Conservation (phyloP, 306 rosid genomes). For the Phaseolus lunatus region DNA sequence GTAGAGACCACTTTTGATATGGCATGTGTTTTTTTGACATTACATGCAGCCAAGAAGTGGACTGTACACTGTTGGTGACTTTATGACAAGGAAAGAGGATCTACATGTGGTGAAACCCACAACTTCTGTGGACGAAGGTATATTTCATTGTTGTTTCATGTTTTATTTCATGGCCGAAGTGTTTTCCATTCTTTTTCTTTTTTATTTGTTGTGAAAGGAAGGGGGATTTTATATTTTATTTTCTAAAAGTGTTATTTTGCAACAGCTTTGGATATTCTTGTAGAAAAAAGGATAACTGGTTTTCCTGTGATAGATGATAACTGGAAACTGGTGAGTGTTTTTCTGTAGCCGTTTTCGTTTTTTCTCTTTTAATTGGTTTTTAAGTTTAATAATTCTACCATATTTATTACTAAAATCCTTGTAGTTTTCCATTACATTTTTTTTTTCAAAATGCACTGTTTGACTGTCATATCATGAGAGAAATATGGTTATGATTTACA, state of each 20-base stretch:
- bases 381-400: slow-evolving; percentile 3
- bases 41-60: slow-evolving; percentile 70
- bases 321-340: slow-evolving; percentile 88
- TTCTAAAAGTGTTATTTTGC: slow-evolving; percentile 50
- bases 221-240: slow-evolving; percentile 14
- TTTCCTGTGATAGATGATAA: slow-evolving; percentile 91
- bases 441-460: not conserved
- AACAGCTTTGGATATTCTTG: slow-evolving; percentile 89
- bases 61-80: slow-evolving; percentile 84
- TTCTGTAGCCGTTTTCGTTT: slow-evolving; percentile 31
- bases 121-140: slow-evolving; percentile 95
- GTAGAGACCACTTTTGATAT: slow-evolving; percentile 34
- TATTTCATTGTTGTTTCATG: slow-evolving; percentile 3
- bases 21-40: not conserved
- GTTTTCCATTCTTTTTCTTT: not conserved
- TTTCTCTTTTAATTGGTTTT: slow-evolving; percentile 16
- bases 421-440: slow-evolving; percentile 10
- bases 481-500: slow-evolving; percentile 1
- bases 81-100: slow-evolving; percentile 81
- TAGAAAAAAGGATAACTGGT: slow-evolving; percentile 92
- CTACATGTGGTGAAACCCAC: slow-evolving; percentile 84
- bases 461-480: slow-evolving; percentile 24
- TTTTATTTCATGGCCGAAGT: slow-evolving; percentile 1
- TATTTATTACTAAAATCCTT: not conserved
- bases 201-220: not conserved